phyloP scores from a whole-genome alignment of 768 basidiomycete genomes.

The Mycena rosella region DNA sequence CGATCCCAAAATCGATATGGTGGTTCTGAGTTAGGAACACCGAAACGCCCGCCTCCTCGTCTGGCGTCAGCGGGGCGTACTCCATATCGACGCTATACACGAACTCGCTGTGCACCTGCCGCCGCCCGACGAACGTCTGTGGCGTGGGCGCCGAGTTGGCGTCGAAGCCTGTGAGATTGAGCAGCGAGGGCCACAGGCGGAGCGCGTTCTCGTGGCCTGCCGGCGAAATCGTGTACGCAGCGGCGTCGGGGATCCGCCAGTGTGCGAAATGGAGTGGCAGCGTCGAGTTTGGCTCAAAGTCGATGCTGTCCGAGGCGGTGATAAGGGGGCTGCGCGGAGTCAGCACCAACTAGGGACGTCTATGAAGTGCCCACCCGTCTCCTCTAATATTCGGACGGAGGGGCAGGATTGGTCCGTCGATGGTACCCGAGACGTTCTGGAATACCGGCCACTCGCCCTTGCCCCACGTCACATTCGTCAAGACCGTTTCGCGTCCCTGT shows the following conservation, averaged over 20 bases:
- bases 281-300: conserved; percentile 37
- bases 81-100: conserved; percentile 42
- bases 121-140: conserved; percentile 46
- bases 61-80: conserved; percentile 34
- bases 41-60: conserved; percentile 47
- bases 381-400: conserved; percentile 20
- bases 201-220: conserved; percentile 38
- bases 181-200: conserved; percentile 39
- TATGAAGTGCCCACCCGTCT: conserved; percentile 19
- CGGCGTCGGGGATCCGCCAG: conserved; percentile 44
- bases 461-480: conserved; percentile 49
- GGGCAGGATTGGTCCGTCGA: conserved; percentile 41
- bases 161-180: conserved; percentile 48
- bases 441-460: conserved; percentile 44
- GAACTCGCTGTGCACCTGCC: conserved; percentile 48
- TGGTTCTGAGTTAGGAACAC: conserved; percentile 47
- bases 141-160: conserved; percentile 43
- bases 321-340: conserved; percentile 33
- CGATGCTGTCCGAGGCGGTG: conserved; percentile 40
- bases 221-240: conserved; percentile 41
- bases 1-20: conserved; percentile 35
- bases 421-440: conserved; percentile 37
- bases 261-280: conserved; percentile 47
- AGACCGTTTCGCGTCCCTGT: conserved; percentile 52
- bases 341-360: too few species aligned